Evolutionary conservation across 129 eudicot species (phyloP), one percentile per base, ranked within the genome.

Genomic region (Chrysanthemum seticuspe): DNA sequence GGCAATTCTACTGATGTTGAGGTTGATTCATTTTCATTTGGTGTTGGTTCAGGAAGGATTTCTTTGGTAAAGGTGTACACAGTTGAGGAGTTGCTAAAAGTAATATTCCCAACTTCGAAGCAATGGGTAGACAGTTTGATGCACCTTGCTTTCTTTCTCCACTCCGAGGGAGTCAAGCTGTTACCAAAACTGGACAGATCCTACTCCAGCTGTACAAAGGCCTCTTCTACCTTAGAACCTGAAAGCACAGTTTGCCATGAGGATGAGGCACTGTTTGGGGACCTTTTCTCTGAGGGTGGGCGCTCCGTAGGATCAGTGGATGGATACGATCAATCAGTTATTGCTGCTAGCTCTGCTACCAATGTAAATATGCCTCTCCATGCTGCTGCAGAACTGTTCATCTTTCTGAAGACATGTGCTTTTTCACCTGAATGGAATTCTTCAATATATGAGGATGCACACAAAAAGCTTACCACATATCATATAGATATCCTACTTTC

Each of bases 251-350:
- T 81, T 75, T 94, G 91, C 79, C 97, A 90, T 48, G 98, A 94
- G 81, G 98, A 94, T 62, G 98, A 94, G 77, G 98, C 97, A 10
- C 83, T 94, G 36, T 94, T 94, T 74, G 98, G 98, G 49, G 97
- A 94, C 71, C 96, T 94, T 63, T 94, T 94, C 66, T 94, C 96
- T 1, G 98, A 94, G 80, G 96, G 96, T 73, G 86, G 95, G 62
- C 93, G 98, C 6, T 94, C 98, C 2, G 90, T 86, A 51, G 97
- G 91, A 61, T 94, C 98, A 66, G 82, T 82, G 21, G 98, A 94
- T 73, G 98, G 88, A 53, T 88, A 67, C 19, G 98, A 94, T 75
- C 97, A 90, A 67, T 75, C 93, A 29, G 76, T 77, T 66, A 63
- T 76, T 67, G 81, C 85, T 2, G 71, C 84, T 66, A 85, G 71